Base-by-base conservation (phyloP, 768 basidiomycete genomes). In the Suillus alpinus region DNA sequence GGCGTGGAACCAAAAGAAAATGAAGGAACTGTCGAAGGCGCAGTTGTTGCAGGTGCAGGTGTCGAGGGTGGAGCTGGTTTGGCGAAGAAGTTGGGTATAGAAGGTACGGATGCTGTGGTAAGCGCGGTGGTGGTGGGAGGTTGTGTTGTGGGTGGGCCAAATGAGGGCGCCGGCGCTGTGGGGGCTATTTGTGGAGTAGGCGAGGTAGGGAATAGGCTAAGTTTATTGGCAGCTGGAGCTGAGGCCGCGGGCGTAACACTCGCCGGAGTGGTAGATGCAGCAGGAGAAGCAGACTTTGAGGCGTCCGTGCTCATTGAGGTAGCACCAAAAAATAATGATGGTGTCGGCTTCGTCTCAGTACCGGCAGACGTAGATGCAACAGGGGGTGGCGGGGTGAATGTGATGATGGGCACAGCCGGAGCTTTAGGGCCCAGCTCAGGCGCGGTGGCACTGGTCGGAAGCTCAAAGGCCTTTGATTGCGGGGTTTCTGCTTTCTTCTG, bases 401-500 rank as follows among this genome's bases (percentile, higher is more conserved):
- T 69, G 26, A 73, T 72, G 29, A 65, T 68, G 49, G 75, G 73
- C 36, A 72, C 61, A 23, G 63, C 46, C 7, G 66, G 51, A 4
- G 69, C 43, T 46, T 65, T 72, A 16, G 63, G 39, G 36, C 63
- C 59, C 41, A 64, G 59, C 56, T 69, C 67, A 41, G 72, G 62
- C 8, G 69, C 62, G 8, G 72, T 63, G 26, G 68, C 44, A 57
- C 68, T 68, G 16, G 66, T 67, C 20, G 68, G 62, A 31, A 70
- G 69, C 62, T 75, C 78, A 59, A 71, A 57, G 37, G 55, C 63
- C 66, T 77, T 82, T 50, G 69, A 74, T 59, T 75, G 73, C 0
- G 67, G 69, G 43, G 66, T 69, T 39, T 74, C 75, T 63, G 70
- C 71, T 62, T 80, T 78, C 68, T 78, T 78, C 67, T 73, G 74